Evolutionary conservation across 1,139 yeast species (phyloP).

Genomic region (Sugiyamaella japonica): DNA sequence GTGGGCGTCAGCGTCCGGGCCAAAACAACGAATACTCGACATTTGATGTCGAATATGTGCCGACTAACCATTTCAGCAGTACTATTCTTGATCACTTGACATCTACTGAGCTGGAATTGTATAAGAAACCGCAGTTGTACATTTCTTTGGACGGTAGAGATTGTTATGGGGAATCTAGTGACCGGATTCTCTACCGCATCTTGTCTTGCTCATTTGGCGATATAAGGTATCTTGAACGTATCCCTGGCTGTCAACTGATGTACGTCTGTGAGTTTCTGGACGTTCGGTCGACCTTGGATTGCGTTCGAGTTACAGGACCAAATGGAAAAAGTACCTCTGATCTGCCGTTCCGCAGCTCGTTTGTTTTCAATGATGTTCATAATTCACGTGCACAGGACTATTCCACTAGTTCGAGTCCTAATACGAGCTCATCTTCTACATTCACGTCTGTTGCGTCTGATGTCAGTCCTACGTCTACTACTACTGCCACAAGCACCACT

Average conservation of each 20-base stretch:
- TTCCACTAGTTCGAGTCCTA: neutral
- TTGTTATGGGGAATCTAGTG: neutral
- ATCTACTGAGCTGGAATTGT: slow-evolving; percentile 1
- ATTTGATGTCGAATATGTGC: neutral
- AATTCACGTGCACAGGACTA: neutral
- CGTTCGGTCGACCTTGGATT: slow-evolving; percentile 35
- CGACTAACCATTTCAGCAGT: neutral
- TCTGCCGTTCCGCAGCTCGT: neutral
- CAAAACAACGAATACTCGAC: neutral
- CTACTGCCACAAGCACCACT: neutral
- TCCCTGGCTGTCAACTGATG: slow-evolving; percentile 16
- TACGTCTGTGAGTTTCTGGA: slow-evolving; percentile 43
- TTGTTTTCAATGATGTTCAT: neutral
- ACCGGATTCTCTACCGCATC: neutral
- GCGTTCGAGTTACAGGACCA: slow-evolving; percentile 11
- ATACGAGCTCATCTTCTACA: neutral
- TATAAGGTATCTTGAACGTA: neutral
- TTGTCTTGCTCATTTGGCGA: slow-evolving; percentile 1
- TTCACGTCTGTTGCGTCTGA: slow-evolving; percentile 1
- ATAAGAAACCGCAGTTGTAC: neutral
- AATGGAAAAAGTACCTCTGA: neutral
- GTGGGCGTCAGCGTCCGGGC: neutral
- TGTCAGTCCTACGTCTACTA: neutral
- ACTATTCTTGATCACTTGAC: neutral
- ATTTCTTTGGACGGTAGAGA: slow-evolving; percentile 2